Conservation (phyloP, 169 alveolate genomes). For the Haemoproteus tartakovskyi region DNA sequence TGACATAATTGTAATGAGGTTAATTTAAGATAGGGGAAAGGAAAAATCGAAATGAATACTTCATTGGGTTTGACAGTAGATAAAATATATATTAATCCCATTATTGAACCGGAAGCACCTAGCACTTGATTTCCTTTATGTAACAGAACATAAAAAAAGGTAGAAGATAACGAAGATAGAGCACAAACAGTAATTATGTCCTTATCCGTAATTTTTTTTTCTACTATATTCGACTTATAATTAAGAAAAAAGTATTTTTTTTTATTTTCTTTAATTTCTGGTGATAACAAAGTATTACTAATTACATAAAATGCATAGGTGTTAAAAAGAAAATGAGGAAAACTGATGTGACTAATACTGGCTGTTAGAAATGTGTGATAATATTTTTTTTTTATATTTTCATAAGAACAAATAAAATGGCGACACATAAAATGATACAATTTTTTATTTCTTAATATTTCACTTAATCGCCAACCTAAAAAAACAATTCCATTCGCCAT, state of each 20-base stretch:
- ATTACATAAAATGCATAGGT: slow-evolving; percentile 63
- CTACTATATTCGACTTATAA: slow-evolving; percentile 38
- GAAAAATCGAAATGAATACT: slow-evolving; percentile 72
- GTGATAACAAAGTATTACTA: slow-evolving; percentile 38
- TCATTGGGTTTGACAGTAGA: slow-evolving; percentile 77
- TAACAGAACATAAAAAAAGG: slow-evolving; percentile 35
- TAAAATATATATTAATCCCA: slow-evolving; percentile 73
- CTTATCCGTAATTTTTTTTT: slow-evolving; percentile 40
- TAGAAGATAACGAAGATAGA: slow-evolving; percentile 38
- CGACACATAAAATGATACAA: slow-evolving; percentile 70
- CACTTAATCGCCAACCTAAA: slow-evolving; percentile 72
- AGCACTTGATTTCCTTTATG: slow-evolving; percentile 67
- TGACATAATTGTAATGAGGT: slow-evolving; percentile 77
- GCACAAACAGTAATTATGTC: slow-evolving; percentile 31
- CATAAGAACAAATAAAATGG: slow-evolving; percentile 73
- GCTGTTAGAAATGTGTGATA: slow-evolving; percentile 75
- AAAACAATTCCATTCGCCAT: slow-evolving; percentile 68
- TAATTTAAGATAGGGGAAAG: slow-evolving; percentile 74
- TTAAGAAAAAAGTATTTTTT: slow-evolving; percentile 28
- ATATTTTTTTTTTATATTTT: slow-evolving; percentile 59
- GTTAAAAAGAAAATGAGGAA: slow-evolving; percentile 64
- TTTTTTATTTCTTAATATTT: slow-evolving; percentile 41
- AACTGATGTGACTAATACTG: slow-evolving; percentile 66
- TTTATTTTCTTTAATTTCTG: slow-evolving; percentile 61
- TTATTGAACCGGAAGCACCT: slow-evolving; percentile 81